These are phyloP conservation scores for Hippophae tibetana DNA, from an alignment of 306 rosid species.

Conservation along the genomic window DNA sequence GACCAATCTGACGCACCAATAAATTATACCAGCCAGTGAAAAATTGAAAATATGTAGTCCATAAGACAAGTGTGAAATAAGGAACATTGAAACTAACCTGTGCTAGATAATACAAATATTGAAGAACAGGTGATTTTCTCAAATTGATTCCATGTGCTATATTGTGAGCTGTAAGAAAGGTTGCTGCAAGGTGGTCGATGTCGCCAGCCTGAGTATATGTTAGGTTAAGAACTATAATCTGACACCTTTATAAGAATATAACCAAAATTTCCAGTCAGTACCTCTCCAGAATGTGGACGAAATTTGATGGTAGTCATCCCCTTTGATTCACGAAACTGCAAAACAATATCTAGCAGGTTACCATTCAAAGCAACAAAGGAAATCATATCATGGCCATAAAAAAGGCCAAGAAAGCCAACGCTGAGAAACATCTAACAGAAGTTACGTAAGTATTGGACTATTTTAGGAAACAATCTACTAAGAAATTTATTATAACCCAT, in stretches of 20 bases:
- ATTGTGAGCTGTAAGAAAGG: conserved; percentile 73
- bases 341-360: conserved; percentile 20
- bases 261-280: conserved; percentile 19
- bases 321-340: conserved; percentile 74
- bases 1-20: conserved; percentile 56
- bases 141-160: conserved; percentile 96
- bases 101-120: conserved; percentile 55
- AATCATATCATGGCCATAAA: not conserved
- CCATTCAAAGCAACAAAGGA: not conserved
- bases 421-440: not conserved
- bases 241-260: not conserved
- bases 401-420: not conserved
- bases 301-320: conserved; percentile 72
- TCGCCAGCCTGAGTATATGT: conserved; percentile 70
- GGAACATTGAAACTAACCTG: conserved; percentile 27
- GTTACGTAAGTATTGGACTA: not conserved
- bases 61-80: conserved; percentile 4
- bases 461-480: too few relatives aligned
- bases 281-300: conserved; percentile 82
- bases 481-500: too few relatives aligned
- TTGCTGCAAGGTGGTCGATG: conserved; percentile 95
- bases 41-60: conserved; percentile 8
- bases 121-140: conserved; percentile 92
- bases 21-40: not conserved
- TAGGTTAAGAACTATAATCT: conserved; percentile 4